A percentile compares a stretch with the other conserved stretches of the same genome.
These are phyloP conservation scores for Stipa capillata DNA, from an alignment of 176 grass and related monocot genomes.

Conservation along the genomic window DNA sequence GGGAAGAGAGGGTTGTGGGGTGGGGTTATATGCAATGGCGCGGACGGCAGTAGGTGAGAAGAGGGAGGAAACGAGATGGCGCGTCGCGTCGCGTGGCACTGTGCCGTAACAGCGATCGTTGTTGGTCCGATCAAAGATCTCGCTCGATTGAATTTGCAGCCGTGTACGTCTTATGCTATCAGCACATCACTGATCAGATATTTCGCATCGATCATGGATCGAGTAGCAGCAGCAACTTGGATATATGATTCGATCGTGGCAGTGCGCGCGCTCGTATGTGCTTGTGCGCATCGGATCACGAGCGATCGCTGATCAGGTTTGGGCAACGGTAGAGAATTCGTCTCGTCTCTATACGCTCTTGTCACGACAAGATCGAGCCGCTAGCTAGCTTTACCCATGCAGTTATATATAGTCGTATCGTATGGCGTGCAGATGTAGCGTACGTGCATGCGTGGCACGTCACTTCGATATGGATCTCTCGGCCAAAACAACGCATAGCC, in stretches of 20 bases:
- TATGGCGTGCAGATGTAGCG: no score
- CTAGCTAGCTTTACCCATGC: no score
- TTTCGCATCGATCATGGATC: no score
- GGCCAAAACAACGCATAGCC: no score
- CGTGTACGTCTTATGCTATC: not conserved
- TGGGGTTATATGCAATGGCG: constrained; percentile 24
- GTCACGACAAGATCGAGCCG: not conserved
- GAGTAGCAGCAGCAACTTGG: no score
- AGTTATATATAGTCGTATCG: no score
- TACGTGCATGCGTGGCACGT: not conserved
- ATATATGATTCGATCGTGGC: not conserved
- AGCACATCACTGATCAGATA: not conserved
- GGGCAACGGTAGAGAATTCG: not conserved
- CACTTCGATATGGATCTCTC: not conserved
- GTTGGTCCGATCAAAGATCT: constrained; percentile 1
- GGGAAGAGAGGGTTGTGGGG: not conserved
- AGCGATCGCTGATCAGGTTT: not conserved
- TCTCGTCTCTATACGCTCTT: not conserved
- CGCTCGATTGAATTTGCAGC: not conserved
- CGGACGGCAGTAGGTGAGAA: constrained; percentile 25
- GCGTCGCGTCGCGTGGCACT: constrained; percentile 26
- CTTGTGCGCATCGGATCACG: constrained; percentile 6
- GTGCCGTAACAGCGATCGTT: constrained; percentile 16
- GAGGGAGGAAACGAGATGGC: constrained; percentile 26
- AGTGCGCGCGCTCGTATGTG: no score